These are phyloP conservation scores for Rehmannia glutinosa DNA, from an alignment of 257 asterid species.

Conservation along the genomic window DNA sequence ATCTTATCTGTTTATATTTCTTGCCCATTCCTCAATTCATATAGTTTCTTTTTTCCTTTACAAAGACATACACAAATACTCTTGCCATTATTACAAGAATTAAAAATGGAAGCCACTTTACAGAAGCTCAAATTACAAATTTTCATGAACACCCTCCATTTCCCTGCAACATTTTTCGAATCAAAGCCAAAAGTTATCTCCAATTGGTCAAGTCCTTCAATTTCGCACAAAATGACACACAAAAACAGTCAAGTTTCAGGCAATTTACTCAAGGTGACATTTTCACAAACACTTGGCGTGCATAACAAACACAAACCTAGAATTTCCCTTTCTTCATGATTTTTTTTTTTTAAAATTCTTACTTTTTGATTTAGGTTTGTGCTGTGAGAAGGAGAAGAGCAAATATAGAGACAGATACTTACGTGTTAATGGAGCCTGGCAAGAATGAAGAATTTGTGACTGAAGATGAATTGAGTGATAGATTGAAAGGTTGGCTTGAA, in stretches of 20 bases:
- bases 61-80: neutral
- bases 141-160: slow-evolving; percentile 10
- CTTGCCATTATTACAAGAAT: no score
- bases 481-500: slow-evolving; percentile 56
- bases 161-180: neutral
- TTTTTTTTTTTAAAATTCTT: no score
- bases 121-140: neutral
- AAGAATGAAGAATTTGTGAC: slow-evolving; percentile 67
- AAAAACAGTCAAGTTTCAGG: slow-evolving; percentile 11
- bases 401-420: slow-evolving; percentile 49
- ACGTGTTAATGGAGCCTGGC: slow-evolving; percentile 75
- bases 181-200: slow-evolving; percentile 14
- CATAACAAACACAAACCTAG: no score
- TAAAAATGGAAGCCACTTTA: slow-evolving; percentile 7
- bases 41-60: neutral
- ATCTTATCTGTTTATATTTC: slow-evolving; percentile 27
- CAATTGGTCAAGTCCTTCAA: slow-evolving; percentile 11
- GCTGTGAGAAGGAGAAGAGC: slow-evolving; percentile 74
- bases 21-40: neutral
- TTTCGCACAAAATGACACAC: slow-evolving; percentile 4
- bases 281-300: no score
- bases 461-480: slow-evolving; percentile 55
- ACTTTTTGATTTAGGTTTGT: slow-evolving; percentile 24
- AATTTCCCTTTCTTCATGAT: no score
- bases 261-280: slow-evolving; percentile 33